Evolutionary conservation across 257 asterid genomes (phyloP), one percentile per base, ranked within the genome.

Genomic region (Coffea eugenioides): DNA sequence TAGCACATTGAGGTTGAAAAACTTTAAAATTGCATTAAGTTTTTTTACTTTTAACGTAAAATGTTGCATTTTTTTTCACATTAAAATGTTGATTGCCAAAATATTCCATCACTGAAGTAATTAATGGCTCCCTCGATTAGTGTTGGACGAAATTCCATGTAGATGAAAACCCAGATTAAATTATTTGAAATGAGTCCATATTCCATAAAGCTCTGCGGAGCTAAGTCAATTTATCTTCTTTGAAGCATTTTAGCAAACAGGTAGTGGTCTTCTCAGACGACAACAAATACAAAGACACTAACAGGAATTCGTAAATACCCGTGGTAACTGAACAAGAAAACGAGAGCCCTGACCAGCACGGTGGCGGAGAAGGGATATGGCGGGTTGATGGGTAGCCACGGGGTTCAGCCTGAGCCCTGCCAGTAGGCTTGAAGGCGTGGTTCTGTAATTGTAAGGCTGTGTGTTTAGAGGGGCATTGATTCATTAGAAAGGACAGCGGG

Each of bases 161-260:
- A 34, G 43, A 74, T 54, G 34, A 52, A 1, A 56, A 56, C 51
- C 77, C 51, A 41, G 39, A 49, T 67, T 12, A 67, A 41, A 34
- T 2, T 34, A 13, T 18, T 15, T 13, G 25, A 25, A 15, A 67
- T 0, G 9, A 18, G n/a, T 34, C 16, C 23, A 13, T 31, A 31
- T 66, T 16, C 11, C 10, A 73, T 7, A 27, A 31, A 11, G 25
- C 18, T 52, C 49, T 15, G 2, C 52, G 9, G 46, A 69, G 27
- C 16, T 39, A 0, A 39, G 23, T 20, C 6, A 11, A 1, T 14
- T 27, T 49, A 13, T 36, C 61, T 74, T 13, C 68, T 15, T 8
- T 74, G 77, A 54, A 43, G 52, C 64, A 74, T 74, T 74, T 31
- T 36, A 11, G 54, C 77, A 74, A 54, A 54, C 77, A 36, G 36